A percentile compares a stretch with the other conserved stretches of the same genome.
Evolutionary conservation across 768 basidiomycete species (phyloP).

Genomic region (Amanita rimosa): DNA sequence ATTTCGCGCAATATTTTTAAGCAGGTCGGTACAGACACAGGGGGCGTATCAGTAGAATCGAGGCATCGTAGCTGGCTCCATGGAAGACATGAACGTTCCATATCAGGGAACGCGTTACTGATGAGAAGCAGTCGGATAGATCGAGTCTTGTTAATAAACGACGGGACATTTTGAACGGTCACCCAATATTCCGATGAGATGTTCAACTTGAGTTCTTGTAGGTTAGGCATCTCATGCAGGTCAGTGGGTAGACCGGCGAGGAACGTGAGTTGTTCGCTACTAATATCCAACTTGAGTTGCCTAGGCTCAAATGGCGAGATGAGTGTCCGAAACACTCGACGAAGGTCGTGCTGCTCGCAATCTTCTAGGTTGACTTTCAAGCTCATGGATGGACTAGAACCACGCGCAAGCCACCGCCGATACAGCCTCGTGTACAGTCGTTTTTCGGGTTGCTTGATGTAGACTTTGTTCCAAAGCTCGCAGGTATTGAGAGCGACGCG

Average conservation of each 20-base stretch:
- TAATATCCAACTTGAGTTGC: no score
- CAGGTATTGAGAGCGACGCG: no score
- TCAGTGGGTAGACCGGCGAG: neutral
- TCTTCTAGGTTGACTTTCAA: no score
- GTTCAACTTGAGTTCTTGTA: neutral
- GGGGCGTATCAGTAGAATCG: neutral
- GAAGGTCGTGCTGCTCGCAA: no score
- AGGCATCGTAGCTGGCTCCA: neutral
- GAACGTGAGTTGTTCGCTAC: no score
- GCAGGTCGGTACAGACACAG: neutral
- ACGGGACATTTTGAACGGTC: neutral
- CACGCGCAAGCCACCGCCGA: no score
- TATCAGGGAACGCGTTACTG: neutral
- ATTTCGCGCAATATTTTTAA: neutral
- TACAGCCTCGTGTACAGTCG: no score
- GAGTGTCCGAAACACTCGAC: no score
- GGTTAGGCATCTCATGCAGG: neutral
- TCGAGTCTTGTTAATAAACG: neutral
- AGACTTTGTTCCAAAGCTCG: no score
- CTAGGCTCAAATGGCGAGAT: no score
- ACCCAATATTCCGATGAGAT: neutral
- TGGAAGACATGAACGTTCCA: neutral
- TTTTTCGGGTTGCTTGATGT: no score
- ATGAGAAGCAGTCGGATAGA: neutral
- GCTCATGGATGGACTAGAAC: no score